Percentiles rank a stretch among this genome's conserved stretches.
Conservation (phyloP, 1,284 basidiomycete genomes). For the Microbotryum silenes-acaulis region DNA sequence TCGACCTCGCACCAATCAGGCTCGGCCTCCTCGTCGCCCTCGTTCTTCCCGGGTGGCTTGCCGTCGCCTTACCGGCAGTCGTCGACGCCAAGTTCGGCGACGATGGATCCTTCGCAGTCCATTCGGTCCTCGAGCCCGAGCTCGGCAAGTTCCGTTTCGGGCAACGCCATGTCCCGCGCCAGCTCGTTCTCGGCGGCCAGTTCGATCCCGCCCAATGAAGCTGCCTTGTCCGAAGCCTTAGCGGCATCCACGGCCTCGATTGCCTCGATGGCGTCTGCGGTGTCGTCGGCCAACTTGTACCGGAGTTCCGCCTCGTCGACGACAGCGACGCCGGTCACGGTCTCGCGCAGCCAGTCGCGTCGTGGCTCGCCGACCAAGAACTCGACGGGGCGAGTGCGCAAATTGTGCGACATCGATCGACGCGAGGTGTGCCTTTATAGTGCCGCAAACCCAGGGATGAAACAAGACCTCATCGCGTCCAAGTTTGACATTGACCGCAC, state of each 20-base stretch:
- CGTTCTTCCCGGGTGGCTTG: conserved; percentile 16
- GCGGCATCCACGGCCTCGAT: conserved; percentile 6
- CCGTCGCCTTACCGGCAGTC: conserved; percentile 25
- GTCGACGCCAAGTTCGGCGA: conserved; percentile 8
- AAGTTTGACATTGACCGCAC: conserved; percentile 74
- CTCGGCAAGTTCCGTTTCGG: conserved; percentile 15
- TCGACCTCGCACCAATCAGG: conserved; percentile 10
- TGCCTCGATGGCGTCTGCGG: conserved; percentile 8
- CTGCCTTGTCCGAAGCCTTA: background rate
- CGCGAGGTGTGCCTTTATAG: conserved; percentile 67
- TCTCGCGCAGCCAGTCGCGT: conserved; percentile 1
- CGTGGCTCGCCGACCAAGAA: conserved; percentile 24
- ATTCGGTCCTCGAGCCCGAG: conserved; percentile 23
- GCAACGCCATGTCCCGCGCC: conserved; percentile 16
- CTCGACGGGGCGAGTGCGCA: conserved; percentile 32
- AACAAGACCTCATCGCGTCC: conserved; percentile 70
- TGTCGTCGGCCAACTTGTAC: conserved; percentile 6
- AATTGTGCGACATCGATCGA: conserved; percentile 63
- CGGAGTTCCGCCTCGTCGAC: background rate
- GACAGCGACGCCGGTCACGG: conserved; percentile 1
- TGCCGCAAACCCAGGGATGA: conserved; percentile 42
- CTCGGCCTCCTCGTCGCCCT: conserved; percentile 10
- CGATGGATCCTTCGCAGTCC: conserved; percentile 25
- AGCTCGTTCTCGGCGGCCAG: conserved; percentile 20
- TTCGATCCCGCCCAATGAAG: conserved; percentile 13